A percentile compares a stretch with the other conserved stretches of the same genome.
Conservation (phyloP, 2,329 filamentous ascomycete species). For the Cladophialophora carrionii region DNA sequence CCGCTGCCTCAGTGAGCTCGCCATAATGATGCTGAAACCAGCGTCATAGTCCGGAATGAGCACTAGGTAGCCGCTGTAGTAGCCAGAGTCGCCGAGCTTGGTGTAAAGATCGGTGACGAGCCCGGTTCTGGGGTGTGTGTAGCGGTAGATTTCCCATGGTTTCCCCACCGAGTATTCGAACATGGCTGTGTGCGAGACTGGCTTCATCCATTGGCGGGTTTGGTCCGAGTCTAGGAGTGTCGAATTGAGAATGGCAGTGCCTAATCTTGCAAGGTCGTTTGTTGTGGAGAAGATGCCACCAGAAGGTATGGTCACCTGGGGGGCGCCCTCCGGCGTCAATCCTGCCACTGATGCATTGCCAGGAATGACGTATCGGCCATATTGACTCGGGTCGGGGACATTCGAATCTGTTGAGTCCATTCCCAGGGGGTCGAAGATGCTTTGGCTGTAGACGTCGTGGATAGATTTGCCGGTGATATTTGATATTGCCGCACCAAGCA, state of each 20-base stretch:
- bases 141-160: slow-evolving; percentile 52
- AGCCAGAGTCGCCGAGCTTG: slow-evolving; percentile 49
- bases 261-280: slow-evolving; percentile 45
- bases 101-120: slow-evolving; percentile 46
- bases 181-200: slow-evolving; percentile 46
- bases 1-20: slow-evolving; percentile 50
- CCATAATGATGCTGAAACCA: slow-evolving; percentile 50
- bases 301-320: slow-evolving; percentile 31
- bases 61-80: slow-evolving; percentile 46
- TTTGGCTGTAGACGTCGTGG: slow-evolving; percentile 46
- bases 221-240: slow-evolving; percentile 44
- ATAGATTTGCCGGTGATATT: slow-evolving; percentile 49
- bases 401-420: slow-evolving; percentile 50
- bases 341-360: slow-evolving; percentile 13
- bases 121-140: slow-evolving; percentile 33
- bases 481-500: slow-evolving; percentile 54
- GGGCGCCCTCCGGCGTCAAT: slow-evolving; percentile 1
- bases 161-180: slow-evolving; percentile 47
- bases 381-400: slow-evolving; percentile 40
- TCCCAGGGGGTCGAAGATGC: slow-evolving; percentile 50
- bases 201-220: slow-evolving; percentile 50
- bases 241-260: slow-evolving; percentile 43
- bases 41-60: slow-evolving; percentile 53
- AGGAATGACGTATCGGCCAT: slow-evolving; percentile 35
- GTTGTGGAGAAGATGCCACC: slow-evolving; percentile 42